Evolutionary conservation across 805 yeast genomes (phyloP).

Genomic region (Teunomyces pallodes): DNA sequence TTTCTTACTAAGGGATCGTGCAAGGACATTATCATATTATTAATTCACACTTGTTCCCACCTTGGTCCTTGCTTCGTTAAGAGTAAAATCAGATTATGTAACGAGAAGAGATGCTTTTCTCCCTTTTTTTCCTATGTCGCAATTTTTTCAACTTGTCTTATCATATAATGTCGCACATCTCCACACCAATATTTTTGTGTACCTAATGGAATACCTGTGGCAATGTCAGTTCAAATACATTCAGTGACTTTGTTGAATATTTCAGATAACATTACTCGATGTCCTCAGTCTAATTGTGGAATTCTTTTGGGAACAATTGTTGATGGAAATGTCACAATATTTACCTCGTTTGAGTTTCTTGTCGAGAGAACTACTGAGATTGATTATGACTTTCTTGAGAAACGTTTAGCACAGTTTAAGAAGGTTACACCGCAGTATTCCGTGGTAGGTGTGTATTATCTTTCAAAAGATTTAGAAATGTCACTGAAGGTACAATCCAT

Average conservation of each 20-base stretch:
- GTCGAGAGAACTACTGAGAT: conserved; percentile 11
- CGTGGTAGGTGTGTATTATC: conserved; percentile 32
- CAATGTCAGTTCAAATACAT: conserved; percentile 9
- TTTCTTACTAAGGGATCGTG: conserved; percentile 37
- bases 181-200: not conserved
- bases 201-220: not conserved
- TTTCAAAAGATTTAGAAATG: conserved; percentile 1
- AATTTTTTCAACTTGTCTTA: conserved; percentile 6
- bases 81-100: not conserved
- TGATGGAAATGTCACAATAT: conserved; percentile 11
- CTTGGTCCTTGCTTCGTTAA: conserved; percentile 5
- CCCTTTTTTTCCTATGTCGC: conserved; percentile 5
- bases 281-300: conserved; percentile 18
- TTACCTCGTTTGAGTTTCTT: conserved; percentile 31
- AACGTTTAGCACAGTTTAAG: conserved; percentile 25
- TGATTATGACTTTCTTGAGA: conserved; percentile 23
- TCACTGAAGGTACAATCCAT: not conserved
- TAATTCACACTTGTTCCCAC: not conserved
- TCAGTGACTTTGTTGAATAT: conserved; percentile 30
- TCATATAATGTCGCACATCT: conserved; percentile 2
- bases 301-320: conserved; percentile 25
- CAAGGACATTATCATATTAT: conserved; percentile 36
- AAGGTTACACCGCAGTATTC: conserved; percentile 26
- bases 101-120: conserved; percentile 9
- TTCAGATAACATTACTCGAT: conserved; percentile 28